phyloP scores from a whole-genome alignment of 2,329 filamentous ascomycete species.

The Aspergillus sp. region DNA sequence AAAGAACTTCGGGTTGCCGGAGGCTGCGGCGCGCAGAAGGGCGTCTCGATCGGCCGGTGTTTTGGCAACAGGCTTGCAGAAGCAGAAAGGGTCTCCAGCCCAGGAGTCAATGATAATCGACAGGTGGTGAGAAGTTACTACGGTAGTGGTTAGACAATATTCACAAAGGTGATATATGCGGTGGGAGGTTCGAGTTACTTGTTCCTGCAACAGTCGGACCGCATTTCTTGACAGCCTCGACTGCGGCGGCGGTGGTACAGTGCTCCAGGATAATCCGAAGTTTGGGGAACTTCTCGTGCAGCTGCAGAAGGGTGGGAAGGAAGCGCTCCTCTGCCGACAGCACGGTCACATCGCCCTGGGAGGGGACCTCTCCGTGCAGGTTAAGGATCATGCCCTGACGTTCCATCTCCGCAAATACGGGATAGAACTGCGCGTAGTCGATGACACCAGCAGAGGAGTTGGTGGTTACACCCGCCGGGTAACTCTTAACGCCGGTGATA shows the following conservation, averaged over 20 bases:
- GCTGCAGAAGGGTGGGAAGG: constrained; percentile 71
- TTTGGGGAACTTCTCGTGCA: constrained; percentile 73
- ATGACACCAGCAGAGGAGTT: constrained; percentile 55
- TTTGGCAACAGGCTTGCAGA: constrained; percentile 75
- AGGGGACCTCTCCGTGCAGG: constrained; percentile 73
- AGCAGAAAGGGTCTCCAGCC: constrained; percentile 71
- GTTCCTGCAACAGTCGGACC: constrained; percentile 68
- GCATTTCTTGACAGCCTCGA: constrained; percentile 74
- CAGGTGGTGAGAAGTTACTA: constrained; percentile 78
- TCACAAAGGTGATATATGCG: constrained; percentile 25
- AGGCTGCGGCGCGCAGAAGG: constrained; percentile 61
- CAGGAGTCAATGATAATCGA: constrained; percentile 77
- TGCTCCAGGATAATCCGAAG: constrained; percentile 68
- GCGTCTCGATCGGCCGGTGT: constrained; percentile 71
- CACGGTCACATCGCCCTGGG: constrained; percentile 49
- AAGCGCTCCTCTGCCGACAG: constrained; percentile 75
- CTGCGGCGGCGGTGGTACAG: constrained; percentile 79
- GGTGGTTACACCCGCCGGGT: constrained; percentile 53
- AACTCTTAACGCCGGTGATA: constrained; percentile 62
- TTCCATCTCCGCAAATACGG: constrained; percentile 87
- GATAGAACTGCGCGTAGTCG: constrained; percentile 46
- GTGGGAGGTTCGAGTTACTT: constrained; percentile 1
- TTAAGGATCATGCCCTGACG: constrained; percentile 79
- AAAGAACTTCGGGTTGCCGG: constrained; percentile 62
- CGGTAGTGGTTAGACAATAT: not conserved